Evolutionary conservation across 1,284 basidiomycete species (phyloP).

Genomic region (Ceratobasidium sp.): DNA sequence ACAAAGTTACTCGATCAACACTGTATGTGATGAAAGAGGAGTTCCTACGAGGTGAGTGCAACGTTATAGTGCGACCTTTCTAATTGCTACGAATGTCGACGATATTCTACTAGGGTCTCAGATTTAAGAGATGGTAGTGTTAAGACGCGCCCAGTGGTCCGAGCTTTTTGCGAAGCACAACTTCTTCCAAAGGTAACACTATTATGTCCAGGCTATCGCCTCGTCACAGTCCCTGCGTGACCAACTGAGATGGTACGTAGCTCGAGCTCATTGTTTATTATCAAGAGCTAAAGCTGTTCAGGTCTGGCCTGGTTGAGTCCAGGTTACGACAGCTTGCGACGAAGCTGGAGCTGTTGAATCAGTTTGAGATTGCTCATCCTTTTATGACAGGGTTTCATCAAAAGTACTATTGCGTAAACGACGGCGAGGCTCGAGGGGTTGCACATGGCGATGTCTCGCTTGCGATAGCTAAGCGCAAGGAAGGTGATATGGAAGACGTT

Average conservation of each 20-base stretch:
- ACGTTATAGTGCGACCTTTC: slow-evolving; percentile 15
- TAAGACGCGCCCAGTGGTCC: slow-evolving; percentile 83
- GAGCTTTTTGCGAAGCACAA: slow-evolving; percentile 93
- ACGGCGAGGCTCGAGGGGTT: slow-evolving; percentile 85
- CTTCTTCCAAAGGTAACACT: slow-evolving; percentile 96
- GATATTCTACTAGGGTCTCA: slow-evolving; percentile 82
- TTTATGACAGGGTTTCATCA: slow-evolving; percentile 95
- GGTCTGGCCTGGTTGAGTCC: slow-evolving; percentile 95
- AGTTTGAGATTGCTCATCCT: slow-evolving; percentile 90
- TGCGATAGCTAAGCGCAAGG: slow-evolving; percentile 72
- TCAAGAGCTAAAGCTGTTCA: slow-evolving; percentile 46
- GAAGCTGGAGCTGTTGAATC: slow-evolving; percentile 96
- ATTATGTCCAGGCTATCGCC: slow-evolving; percentile 98
- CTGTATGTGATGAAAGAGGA: slow-evolving; percentile 97
- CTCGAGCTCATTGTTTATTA: slow-evolving; percentile 6
- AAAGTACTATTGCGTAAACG: slow-evolving; percentile 80
- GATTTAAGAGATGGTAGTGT: slow-evolving; percentile 90
- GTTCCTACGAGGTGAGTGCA: slow-evolving; percentile 80
- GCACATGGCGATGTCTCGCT: slow-evolving; percentile 87
- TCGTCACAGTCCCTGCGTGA: slow-evolving; percentile 82
- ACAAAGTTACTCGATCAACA: slow-evolving; percentile 95
- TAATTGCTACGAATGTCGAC: too few species aligned
- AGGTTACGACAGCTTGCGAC: slow-evolving; percentile 94
- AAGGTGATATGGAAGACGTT: slow-evolving; percentile 79
- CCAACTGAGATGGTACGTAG: slow-evolving; percentile 92